Evolutionary conservation across 805 yeast species (phyloP).

Genomic region (Priceomyces haplophilus): DNA sequence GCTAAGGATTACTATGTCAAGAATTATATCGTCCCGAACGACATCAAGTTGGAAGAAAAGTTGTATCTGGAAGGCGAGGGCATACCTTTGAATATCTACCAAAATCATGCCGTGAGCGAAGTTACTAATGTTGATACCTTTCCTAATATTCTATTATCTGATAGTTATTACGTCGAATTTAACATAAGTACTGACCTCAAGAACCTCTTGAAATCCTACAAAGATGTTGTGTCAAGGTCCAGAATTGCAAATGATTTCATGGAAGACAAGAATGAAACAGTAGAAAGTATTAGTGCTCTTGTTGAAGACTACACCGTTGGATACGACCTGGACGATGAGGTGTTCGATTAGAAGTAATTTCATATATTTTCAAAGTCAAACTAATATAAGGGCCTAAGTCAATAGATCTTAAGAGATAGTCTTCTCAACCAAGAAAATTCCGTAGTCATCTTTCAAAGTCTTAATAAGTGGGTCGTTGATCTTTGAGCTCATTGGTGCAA

Average conservation of each 20-base stretch:
- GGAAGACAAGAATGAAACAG: conserved; percentile 33
- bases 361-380: neutral
- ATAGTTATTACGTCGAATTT: conserved; percentile 20
- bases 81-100: conserved; percentile 8
- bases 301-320: conserved; percentile 31
- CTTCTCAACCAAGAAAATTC: conserved; percentile 86
- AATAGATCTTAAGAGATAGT: conserved; percentile 49
- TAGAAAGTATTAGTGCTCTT: conserved; percentile 32
- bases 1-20: conserved; percentile 8
- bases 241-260: conserved; percentile 18
- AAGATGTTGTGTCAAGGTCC: conserved; percentile 17
- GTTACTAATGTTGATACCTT: conserved; percentile 26
- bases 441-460: conserved; percentile 84
- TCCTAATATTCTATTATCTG: conserved; percentile 19
- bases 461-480: conserved; percentile 89
- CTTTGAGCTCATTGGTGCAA: conserved; percentile 91
- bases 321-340: conserved; percentile 31
- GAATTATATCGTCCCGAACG: conserved; percentile 9
- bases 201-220: conserved; percentile 28
- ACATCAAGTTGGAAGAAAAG: conserved; percentile 2
- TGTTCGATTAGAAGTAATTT: conserved; percentile 6
- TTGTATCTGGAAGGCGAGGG: conserved; percentile 1
- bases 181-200: conserved; percentile 21
- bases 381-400: no score
- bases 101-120: conserved; percentile 15